Base-by-base conservation (phyloP, 2,329 filamentous ascomycete species). In the Cercospora sp. region DNA sequence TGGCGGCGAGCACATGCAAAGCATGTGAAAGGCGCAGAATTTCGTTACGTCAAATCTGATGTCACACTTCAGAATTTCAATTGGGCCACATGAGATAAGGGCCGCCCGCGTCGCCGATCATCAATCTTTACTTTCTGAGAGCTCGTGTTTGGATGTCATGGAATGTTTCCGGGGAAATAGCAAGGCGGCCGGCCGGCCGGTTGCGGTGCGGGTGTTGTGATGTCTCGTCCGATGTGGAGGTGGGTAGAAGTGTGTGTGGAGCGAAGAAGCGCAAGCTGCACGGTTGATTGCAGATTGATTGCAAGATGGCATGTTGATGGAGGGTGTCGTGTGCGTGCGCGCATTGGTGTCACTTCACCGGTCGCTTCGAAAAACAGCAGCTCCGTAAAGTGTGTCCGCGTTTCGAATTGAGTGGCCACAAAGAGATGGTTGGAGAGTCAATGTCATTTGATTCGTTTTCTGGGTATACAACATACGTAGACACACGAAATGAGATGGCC, bases 41-140 rank as follows among this genome's bases (percentile, higher is more conserved):
- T 31, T 18, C 55, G 30, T 59, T 59, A 59, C 55, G 55, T 59
- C 55, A 59, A 59, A 59, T 59, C 55, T 59, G 55, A 59, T 59
- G 55, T 59, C 55, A 59, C 30, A 31, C 16, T 53, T 53, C 48
- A 53, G 20, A 28, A 53, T 28, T 28, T 26, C 48, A 20, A 1
- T 40, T 40, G 36, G 36, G 36, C 48, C 48, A 53, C 30, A 31
- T 31, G 10, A 33, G 48, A 53, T 53, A 53, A 53, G 48, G 48
- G 20, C n/a, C 45, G 45, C 18, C 48, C 20, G 26, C 26, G 20
- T 28, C 6, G 18, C 20, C 20, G 48, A 23, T 53, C 42, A 48
- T n/a, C 20, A 42, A 42, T 42, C 36, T 42, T 42, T n/a, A 42
- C 36, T 42, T 42, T 42, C 36, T 42, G 36, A n/a, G 13, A 42